Percentiles rank a stretch among this genome's conserved stretches.
Evolutionary conservation across 2,329 filamentous ascomycete genomes (phyloP).

Genomic region (Fusarium armeniacum): DNA sequence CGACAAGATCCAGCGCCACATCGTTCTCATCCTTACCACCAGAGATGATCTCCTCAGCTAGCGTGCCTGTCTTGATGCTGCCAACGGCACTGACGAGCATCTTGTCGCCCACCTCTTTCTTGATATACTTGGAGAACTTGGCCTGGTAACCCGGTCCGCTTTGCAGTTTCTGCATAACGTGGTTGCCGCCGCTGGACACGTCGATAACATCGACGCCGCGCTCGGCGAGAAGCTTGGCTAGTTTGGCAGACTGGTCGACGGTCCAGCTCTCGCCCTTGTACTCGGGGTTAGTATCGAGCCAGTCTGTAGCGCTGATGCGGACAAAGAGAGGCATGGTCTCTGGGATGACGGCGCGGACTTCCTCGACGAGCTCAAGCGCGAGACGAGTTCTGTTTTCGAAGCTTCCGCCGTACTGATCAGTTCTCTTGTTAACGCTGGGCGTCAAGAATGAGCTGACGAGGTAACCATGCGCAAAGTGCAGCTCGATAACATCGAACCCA

Average conservation of each 20-base stretch:
- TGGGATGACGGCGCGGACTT: constrained; percentile 73
- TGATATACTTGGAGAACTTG: constrained; percentile 77
- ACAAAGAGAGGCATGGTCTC: constrained; percentile 78
- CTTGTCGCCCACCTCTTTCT: constrained; percentile 76
- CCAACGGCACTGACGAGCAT: constrained; percentile 63
- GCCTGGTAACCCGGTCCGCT: constrained; percentile 77
- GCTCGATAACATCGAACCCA: constrained; percentile 77
- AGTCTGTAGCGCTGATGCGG: constrained; percentile 81
- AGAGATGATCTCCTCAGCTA: constrained; percentile 64
- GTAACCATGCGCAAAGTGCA: constrained; percentile 86
- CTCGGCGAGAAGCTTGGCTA: constrained; percentile 74
- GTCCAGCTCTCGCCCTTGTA: constrained; percentile 75
- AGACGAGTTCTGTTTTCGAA: constrained; percentile 81
- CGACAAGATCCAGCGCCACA: constrained; percentile 63
- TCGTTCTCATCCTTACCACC: constrained; percentile 53
- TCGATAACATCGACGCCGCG: constrained; percentile 82
- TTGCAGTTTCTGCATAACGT: constrained; percentile 70
- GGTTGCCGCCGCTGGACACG: constrained; percentile 76
- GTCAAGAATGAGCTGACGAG: constrained; percentile 78
- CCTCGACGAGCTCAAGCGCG: constrained; percentile 75
- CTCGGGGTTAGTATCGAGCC: constrained; percentile 73
- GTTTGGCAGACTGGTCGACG: constrained; percentile 70
- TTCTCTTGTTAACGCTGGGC: constrained; percentile 77
- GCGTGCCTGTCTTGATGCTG: constrained; percentile 60
- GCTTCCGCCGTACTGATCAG: constrained; percentile 75